Evolutionary conservation across 768 basidiomycete genomes (phyloP).

Genomic region (Amanita fuliginea): DNA sequence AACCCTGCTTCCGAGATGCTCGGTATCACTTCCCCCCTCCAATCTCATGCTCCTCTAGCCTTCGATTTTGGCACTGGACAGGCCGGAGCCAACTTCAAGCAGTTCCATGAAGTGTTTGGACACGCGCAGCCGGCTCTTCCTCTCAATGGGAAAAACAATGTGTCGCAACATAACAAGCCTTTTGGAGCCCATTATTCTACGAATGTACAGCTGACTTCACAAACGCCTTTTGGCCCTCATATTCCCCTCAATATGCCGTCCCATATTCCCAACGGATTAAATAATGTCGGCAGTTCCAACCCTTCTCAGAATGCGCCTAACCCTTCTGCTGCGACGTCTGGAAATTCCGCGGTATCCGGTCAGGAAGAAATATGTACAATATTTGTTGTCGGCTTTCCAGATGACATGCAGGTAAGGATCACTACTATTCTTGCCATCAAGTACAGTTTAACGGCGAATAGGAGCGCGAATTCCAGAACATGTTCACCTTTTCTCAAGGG

Average conservation of each 20-base stretch:
- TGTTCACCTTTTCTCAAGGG: conserved; percentile 93
- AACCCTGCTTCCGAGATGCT: conserved; percentile 21
- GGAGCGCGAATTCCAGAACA: conserved; percentile 99
- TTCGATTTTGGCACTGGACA: conserved; percentile 23
- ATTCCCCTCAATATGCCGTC: conserved; percentile 30
- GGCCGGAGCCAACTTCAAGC: conserved; percentile 8
- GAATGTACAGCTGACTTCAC: conserved; percentile 46
- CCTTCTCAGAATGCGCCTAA: conserved; percentile 15
- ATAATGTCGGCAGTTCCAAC: conserved; percentile 4
- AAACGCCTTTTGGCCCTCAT: conserved; percentile 70
- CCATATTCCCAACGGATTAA: conserved; percentile 11
- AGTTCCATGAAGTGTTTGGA: conserved; percentile 1
- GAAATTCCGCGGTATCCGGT: conserved; percentile 17
- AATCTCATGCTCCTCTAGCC: conserved; percentile 21
- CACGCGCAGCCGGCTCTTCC: neutral
- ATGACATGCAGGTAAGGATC: conserved; percentile 86
- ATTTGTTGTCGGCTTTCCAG: conserved; percentile 98
- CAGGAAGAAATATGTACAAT: conserved; percentile 93
- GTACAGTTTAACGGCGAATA: conserved; percentile 22
- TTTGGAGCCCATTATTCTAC: conserved; percentile 13
- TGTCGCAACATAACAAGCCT: conserved; percentile 11
- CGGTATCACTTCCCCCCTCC: conserved; percentile 27
- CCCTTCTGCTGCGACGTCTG: conserved; percentile 15
- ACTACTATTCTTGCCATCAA: neutral
- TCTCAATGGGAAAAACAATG: conserved; percentile 2